Evolutionary conservation across 2,329 filamentous ascomycete species (phyloP).

Genomic region (Fusarium nisikadoi): DNA sequence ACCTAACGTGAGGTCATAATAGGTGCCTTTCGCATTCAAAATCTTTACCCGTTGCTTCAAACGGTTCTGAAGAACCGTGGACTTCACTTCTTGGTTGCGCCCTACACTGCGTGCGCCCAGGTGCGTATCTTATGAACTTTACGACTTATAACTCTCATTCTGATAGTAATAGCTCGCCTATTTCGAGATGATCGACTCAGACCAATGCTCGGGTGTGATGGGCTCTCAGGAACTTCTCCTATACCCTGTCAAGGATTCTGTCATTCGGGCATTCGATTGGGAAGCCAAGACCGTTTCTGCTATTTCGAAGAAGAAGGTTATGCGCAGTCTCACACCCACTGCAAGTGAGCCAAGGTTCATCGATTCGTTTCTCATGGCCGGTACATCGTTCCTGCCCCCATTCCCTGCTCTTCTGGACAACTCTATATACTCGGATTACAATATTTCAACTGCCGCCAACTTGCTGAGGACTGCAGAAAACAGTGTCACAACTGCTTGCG

Average conservation of each 20-base stretch:
- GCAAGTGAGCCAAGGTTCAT: slow-evolving; percentile 78
- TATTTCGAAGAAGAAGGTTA: slow-evolving; percentile 74
- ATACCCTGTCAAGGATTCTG: slow-evolving; percentile 82
- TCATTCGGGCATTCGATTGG: slow-evolving; percentile 76
- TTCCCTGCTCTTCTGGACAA: slow-evolving; percentile 80
- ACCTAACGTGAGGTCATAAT: slow-evolving; percentile 43
- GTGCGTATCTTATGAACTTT: slow-evolving; percentile 57
- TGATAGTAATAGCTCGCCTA: slow-evolving; percentile 73
- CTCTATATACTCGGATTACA: slow-evolving; percentile 64
- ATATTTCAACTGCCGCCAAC: slow-evolving; percentile 80
- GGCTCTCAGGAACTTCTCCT: slow-evolving; percentile 86
- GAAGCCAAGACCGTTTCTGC: slow-evolving; percentile 71
- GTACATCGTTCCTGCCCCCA: slow-evolving; percentile 80
- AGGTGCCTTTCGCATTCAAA: slow-evolving; percentile 78
- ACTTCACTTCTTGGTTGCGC: slow-evolving; percentile 83
- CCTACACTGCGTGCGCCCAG: slow-evolving; percentile 89
- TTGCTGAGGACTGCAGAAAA: slow-evolving; percentile 77
- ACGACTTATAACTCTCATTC: background rate
- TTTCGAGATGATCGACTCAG: slow-evolving; percentile 73
- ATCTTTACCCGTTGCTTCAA: slow-evolving; percentile 82
- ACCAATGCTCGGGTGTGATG: slow-evolving; percentile 80
- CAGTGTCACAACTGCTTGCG: slow-evolving; percentile 77
- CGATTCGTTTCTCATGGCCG: slow-evolving; percentile 84
- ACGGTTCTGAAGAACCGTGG: slow-evolving; percentile 74
- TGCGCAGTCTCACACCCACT: slow-evolving; percentile 73